These are phyloP conservation scores for Yarrowia divulgata DNA, from an alignment of 805 yeast species.

Conservation along the genomic window DNA sequence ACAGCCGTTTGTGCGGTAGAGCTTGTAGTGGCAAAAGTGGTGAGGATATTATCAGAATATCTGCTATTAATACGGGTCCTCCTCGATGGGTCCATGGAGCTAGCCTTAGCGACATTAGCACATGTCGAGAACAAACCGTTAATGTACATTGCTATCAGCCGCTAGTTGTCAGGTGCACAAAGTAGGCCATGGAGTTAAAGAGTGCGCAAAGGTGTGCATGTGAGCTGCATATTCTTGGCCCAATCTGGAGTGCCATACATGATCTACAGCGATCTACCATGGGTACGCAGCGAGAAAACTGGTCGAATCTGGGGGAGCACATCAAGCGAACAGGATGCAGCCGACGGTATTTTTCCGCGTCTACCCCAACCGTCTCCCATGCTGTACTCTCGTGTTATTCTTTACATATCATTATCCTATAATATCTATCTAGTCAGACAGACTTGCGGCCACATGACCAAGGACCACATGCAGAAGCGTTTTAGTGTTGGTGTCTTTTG, in stretches of 20 bases:
- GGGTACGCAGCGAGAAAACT: not conserved
- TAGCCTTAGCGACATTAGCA: not conserved
- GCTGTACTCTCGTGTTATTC: not conserved
- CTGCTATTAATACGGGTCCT: not conserved
- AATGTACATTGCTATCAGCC: conserved; percentile 11
- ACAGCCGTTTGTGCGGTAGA: not conserved
- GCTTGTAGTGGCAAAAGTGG: conserved; percentile 14
- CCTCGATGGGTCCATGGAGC: not conserved
- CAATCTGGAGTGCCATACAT: conserved; percentile 27
- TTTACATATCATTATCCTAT: not conserved
- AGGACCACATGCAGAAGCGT: not conserved
- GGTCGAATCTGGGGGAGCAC: too few species aligned
- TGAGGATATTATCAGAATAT: not conserved
- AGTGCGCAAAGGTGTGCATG: conserved; percentile 26
- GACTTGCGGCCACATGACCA: conserved; percentile 25
- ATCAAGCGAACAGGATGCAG: not conserved
- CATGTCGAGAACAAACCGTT: not conserved
- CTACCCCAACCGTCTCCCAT: not conserved
- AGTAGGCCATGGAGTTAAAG: conserved; percentile 28
- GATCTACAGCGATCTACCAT: conserved; percentile 3
- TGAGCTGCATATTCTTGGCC: conserved; percentile 15
- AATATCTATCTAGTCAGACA: conserved; percentile 7
- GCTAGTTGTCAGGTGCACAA: conserved; percentile 7
- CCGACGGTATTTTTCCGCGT: not conserved
- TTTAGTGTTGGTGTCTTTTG: not conserved